phyloP scores from a whole-genome alignment of 169 alveolate genomes.

The Plasmodium knowlesi region DNA sequence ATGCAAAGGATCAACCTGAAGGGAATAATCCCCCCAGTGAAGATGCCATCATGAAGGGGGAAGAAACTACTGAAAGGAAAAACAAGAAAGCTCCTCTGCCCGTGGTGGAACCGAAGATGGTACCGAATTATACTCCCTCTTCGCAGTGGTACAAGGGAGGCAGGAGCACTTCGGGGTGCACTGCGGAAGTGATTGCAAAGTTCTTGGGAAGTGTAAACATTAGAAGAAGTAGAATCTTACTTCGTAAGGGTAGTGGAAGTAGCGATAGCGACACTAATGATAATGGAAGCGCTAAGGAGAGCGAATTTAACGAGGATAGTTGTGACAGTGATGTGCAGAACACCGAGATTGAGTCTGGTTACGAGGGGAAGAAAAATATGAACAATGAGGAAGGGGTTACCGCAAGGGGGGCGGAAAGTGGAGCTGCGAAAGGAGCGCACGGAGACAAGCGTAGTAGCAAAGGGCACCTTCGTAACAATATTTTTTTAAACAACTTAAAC shows the following conservation, averaged over 20 bases:
- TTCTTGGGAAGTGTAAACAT: neutral
- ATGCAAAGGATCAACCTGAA: neutral
- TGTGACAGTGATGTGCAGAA: neutral
- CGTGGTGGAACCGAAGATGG: neutral
- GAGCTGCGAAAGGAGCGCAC: neutral
- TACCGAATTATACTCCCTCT: neutral
- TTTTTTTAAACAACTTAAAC: conserved; percentile 41
- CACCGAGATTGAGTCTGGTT: neutral
- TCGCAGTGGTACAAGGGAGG: neutral
- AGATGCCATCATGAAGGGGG: neutral
- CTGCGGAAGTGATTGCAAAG: neutral
- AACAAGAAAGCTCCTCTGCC: neutral
- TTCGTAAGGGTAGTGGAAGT: neutral
- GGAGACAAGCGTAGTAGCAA: neutral
- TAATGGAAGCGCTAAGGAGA: neutral
- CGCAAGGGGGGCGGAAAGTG: neutral
- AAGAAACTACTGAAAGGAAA: no score
- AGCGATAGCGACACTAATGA: neutral
- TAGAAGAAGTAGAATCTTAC: neutral
- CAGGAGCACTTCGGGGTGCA: neutral
- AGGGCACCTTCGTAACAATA: neutral
- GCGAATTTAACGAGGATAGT: neutral
- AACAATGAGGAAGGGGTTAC: neutral
- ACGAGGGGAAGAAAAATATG: neutral
- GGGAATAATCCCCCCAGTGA: neutral